Evolutionary conservation across 2,329 filamentous ascomycete species (phyloP), one percentile per base, ranked within the genome.

Genomic region (Trichoderma sp.): DNA sequence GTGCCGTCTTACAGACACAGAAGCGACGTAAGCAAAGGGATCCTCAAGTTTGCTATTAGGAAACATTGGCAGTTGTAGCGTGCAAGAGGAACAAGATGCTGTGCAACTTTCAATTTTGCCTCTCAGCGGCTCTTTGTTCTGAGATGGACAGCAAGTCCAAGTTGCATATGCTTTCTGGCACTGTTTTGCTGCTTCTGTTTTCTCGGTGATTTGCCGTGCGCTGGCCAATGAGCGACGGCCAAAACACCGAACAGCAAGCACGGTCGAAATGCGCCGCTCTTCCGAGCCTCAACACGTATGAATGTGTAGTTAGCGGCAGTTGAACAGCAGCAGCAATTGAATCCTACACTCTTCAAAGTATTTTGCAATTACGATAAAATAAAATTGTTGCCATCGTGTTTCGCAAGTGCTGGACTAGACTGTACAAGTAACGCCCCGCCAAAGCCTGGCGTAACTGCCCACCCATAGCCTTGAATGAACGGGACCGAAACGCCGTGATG

Each of bases 171-270:
- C n/a, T n/a, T n/a, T n/a, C n/a, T n/a, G n/a, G n/a, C n/a, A n/a
- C n/a, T n/a, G n/a, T n/a, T n/a, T n/a, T n/a, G n/a, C n/a, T n/a
- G n/a, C n/a, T n/a, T n/a, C 46, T 39, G 14, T 26, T 58, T 52
- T 26, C 26, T 58, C 63, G 63, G 63, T 58, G 63, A 66, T 46
- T 66, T 66, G 28, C 26, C 37, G 13, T 7, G 43, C 16, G 60
- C 52, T 24, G 11, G 39, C 63, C 63, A 66, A 66, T 66, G 37
- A 66, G 63, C 37, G 16, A 16, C 5, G n/a, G 52, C 52, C 52
- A 66, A 66, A 66, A 56, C 52, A 58, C 63, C 63, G 63, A 46
- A 43, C 14, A 26, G 39, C 3, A 26, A 34, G 10, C 8, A n/a
- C n/a, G n/a, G n/a, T 46, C 26, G 52, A 32, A 49, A 24, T 39